Evolutionary conservation across 2,329 filamentous ascomycete species (phyloP).

Genomic region (Colletotrichum viniferum): DNA sequence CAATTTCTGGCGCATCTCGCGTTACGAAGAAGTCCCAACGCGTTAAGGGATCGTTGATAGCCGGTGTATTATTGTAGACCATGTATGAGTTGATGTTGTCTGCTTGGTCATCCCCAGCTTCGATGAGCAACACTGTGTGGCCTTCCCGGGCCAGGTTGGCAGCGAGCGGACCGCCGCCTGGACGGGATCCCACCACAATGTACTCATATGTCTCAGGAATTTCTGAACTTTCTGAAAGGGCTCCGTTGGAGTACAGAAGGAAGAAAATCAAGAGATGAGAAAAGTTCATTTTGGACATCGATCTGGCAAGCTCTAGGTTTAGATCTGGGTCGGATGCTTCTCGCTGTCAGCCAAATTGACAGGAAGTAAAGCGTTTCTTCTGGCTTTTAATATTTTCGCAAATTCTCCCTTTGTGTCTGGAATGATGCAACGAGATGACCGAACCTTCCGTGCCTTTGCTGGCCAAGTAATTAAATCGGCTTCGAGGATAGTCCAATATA

Average conservation of each 20-base stretch:
- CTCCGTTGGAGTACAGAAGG: background rate
- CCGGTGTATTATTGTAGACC: background rate
- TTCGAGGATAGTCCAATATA: background rate
- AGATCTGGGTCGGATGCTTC: background rate
- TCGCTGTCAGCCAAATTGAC: background rate
- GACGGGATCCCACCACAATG: background rate
- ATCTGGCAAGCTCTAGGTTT: background rate
- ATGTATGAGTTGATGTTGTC: background rate
- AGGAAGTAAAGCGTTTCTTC: background rate
- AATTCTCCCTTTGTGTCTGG: background rate
- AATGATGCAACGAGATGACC: background rate
- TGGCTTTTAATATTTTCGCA: background rate
- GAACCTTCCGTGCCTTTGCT: background rate
- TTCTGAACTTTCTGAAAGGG: fast-evolving
- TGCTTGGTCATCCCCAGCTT: background rate
- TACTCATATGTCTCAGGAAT: background rate
- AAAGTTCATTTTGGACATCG: background rate
- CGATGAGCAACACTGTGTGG: background rate
- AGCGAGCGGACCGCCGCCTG: background rate
- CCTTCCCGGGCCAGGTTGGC: background rate
- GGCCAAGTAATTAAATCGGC: background rate
- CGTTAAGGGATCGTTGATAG: background rate
- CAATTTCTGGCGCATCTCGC: slow-evolving; percentile 51
- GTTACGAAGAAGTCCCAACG: slow-evolving; percentile 66
- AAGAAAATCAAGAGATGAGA: background rate